Conservation (phyloP, 1,284 basidiomycete genomes). For the Cutaneotrichosporon sp. region DNA sequence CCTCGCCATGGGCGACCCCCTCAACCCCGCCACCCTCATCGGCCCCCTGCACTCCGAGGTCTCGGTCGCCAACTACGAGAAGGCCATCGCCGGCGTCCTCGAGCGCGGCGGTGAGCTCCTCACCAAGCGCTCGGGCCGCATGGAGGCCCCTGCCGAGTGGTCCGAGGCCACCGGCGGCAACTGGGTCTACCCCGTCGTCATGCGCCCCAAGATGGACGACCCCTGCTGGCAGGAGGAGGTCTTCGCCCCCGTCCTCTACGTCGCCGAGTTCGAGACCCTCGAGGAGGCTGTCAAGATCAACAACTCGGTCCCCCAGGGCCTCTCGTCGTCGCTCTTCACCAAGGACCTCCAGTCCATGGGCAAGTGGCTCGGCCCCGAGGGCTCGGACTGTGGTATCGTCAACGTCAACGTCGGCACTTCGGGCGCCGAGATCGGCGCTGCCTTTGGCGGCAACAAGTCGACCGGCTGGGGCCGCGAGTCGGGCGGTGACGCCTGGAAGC, state of each 20-base stretch:
- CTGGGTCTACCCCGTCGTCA: conserved; percentile 86
- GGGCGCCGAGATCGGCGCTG: conserved; percentile 89
- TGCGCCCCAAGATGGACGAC: conserved; percentile 53
- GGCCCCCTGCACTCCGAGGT: conserved; percentile 78
- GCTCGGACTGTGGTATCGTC: conserved; percentile 85
- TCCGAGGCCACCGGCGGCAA: conserved; percentile 66
- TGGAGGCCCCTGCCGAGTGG: conserved; percentile 35
- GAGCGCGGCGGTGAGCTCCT: conserved; percentile 70
- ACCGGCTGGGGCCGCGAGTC: conserved; percentile 88
- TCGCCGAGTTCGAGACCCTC: conserved; percentile 83
- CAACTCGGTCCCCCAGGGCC: conserved; percentile 82
- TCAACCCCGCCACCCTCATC: conserved; percentile 69
- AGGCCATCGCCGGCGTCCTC: conserved; percentile 66
- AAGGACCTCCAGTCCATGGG: conserved; percentile 76
- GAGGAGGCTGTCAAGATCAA: conserved; percentile 91
- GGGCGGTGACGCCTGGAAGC: conserved; percentile 95
- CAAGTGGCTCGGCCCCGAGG: conserved; percentile 86
- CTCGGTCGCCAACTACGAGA: conserved; percentile 68
- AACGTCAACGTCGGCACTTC: conserved; percentile 88
- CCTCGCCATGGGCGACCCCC: conserved; percentile 74
- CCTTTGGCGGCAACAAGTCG: conserved; percentile 90
- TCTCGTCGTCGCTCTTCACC: conserved; percentile 90
- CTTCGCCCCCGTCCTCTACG: conserved; percentile 65
- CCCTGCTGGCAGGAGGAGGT: conserved; percentile 49
- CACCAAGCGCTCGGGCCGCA: conserved; percentile 38